Evolutionary conservation across 192 early-diverging fungal genomes (phyloP), one percentile per base, ranked within the genome.

Genomic region (Umbelopsis ramanniana): DNA sequence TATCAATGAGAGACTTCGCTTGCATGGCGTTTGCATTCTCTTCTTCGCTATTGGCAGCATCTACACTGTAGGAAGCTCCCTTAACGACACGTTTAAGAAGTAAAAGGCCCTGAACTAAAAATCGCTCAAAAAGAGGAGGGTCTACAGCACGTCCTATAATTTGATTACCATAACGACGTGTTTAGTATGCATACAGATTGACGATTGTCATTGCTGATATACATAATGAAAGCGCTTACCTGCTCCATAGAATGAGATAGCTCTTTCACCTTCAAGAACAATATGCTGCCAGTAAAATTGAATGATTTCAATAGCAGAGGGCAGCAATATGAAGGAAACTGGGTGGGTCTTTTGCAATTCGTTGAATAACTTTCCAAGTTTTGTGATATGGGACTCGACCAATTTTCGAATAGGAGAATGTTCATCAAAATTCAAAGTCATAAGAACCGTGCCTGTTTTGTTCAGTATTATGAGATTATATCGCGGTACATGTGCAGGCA

Each of bases 321-420:
- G 89, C 10, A 83, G 80, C 2, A 87, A 75, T 24, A 91, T 85
- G 71, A 92, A 94, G 7, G 85, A 82, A 6, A 92, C 81, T 1
- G 91, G 84, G 45, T 91, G 87, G 0, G 83, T 71, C 68, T 87
- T 87, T 75, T 91, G 87, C 17, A 94, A 74, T 69, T 93, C 89
- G 57, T 93, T 69, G 74, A 93, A 94, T 33, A 97, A 72, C 70
- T 93, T 93, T 33, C 95, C 95, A 50, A 93, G 86, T 10, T 63
- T 63, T 0, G 85, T 79, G 57, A 93, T 88, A 63, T 91, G 81
- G 2, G 84, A 73, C 6, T 82, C 79, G 33, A 81, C 68, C 26
- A 76, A 66, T 0, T 75, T 76, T 8, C 75, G 45, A 37, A 82
- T 33, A 29, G 77, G 77, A 8, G 77, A 78, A 48, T 76, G 77